These are phyloP conservation scores for Basipetospora chlamydospora DNA, from an alignment of 2,329 filamentous ascomycete genomes.

Conservation along the genomic window DNA sequence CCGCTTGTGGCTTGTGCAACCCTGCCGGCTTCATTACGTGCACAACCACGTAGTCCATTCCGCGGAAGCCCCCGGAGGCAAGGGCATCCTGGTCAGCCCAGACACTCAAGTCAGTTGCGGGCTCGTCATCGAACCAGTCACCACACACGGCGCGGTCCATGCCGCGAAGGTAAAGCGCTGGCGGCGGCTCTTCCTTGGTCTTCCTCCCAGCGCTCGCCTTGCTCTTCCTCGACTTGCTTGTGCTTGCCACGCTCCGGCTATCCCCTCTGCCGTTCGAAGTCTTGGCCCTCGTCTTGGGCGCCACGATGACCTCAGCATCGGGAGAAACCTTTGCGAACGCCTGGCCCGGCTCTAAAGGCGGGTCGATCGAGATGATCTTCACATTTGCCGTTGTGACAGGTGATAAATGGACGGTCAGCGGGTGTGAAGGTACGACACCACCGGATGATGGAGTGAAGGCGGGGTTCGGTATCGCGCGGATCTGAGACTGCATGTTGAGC, in stretches of 20 bases:
- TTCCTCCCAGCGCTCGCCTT: slow-evolving; percentile 54
- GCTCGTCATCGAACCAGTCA: slow-evolving; percentile 66
- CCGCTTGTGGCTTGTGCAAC: slow-evolving; percentile 53
- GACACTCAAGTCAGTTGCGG: slow-evolving; percentile 46
- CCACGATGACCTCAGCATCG: slow-evolving; percentile 93
- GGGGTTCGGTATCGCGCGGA: slow-evolving; percentile 85
- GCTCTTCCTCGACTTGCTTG: slow-evolving; percentile 63
- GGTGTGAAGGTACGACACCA: slow-evolving; percentile 47
- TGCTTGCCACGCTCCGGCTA: slow-evolving; percentile 65
- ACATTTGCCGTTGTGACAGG: slow-evolving; percentile 93
- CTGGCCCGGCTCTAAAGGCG: slow-evolving; percentile 49
- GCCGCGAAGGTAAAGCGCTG: slow-evolving; percentile 64
- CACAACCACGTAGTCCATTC: slow-evolving; percentile 64
- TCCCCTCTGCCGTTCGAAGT: slow-evolving; percentile 39
- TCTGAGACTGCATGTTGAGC: slow-evolving; percentile 82
- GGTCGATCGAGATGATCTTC: slow-evolving; percentile 68
- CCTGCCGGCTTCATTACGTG: slow-evolving; percentile 75
- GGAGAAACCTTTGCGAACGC: slow-evolving; percentile 86
- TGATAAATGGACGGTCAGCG: slow-evolving; percentile 82
- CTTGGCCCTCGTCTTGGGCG: slow-evolving; percentile 75
- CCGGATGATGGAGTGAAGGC: slow-evolving; percentile 39
- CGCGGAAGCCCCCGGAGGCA: slow-evolving; percentile 55
- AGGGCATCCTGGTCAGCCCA: slow-evolving; percentile 78
- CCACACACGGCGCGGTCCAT: slow-evolving; percentile 55
- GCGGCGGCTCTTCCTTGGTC: slow-evolving; percentile 48